Conservation (phyloP, 495 filamentous ascomycete genomes). For the Staphylotrichum tortipilum region DNA sequence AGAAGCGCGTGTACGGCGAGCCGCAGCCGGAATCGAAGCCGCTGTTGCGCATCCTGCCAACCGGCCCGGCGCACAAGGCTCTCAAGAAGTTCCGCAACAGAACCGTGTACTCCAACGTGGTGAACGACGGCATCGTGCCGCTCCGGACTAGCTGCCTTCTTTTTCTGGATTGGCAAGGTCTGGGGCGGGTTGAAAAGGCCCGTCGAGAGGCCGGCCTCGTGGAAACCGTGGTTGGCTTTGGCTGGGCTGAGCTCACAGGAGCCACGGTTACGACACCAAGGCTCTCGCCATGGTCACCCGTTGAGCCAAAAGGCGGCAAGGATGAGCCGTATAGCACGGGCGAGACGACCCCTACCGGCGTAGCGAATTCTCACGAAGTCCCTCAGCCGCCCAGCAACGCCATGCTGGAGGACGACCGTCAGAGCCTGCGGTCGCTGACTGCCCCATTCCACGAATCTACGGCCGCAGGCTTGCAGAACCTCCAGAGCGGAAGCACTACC, state of each 20-base stretch:
- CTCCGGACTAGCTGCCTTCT: conserved; percentile 87
- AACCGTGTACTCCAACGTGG: conserved; percentile 93
- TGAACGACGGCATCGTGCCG: conserved; percentile 97
- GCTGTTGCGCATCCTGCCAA: conserved; percentile 79
- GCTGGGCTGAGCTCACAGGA: conserved; percentile 89
- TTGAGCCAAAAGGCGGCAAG: too few relatives aligned
- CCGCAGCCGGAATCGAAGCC: conserved; percentile 76
- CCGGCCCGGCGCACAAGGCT: conserved; percentile 82
- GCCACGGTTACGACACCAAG: conserved; percentile 44
- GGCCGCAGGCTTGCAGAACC: conserved; percentile 15
- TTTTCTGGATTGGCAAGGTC: conserved; percentile 94
- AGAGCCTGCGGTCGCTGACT: conserved; percentile 33
- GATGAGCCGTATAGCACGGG: conserved; percentile 15
- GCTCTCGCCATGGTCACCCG: conserved; percentile 29
- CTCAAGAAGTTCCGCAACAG: conserved; percentile 81
- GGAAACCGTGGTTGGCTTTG: conserved; percentile 85
- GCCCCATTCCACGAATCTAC: conserved; percentile 12
- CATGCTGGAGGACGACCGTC: conserved; percentile 44
- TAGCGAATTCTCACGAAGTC: conserved; percentile 37
- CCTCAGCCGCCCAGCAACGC: conserved; percentile 52
- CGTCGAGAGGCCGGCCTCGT: conserved; percentile 84
- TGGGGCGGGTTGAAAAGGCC: conserved; percentile 90
- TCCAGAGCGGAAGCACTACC: conserved; percentile 20
- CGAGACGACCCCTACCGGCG: conserved; percentile 14
- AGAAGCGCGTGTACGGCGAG: conserved; percentile 55